Evolutionary conservation across 164 flowering plant species (phyloP), one percentile per base, ranked within the genome.

Genomic region (Berberis thunbergii): DNA sequence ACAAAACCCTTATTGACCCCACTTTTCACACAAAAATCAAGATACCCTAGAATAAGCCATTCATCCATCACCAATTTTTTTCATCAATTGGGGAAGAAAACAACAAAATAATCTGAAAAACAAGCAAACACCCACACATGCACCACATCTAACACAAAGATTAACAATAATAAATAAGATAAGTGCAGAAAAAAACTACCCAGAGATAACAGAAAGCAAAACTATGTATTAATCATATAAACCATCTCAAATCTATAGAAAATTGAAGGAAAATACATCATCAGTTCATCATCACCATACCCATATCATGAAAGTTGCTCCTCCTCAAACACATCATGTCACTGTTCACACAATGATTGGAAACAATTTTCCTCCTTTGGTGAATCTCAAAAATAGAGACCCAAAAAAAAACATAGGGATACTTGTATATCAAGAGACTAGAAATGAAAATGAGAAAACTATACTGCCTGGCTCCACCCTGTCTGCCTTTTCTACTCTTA

Each of bases 391-490:
- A 52, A 57, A 57, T 6, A 40, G 11, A 57, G 10, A 58, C 4
- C 9, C n/a, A 26, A 50, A 59, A 38, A 43, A 57, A 59, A 41
- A 59, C 11, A 43, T 52, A 26, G 54, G 11, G 10, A 3, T 52
- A 10, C 3, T 11, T 52, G 54, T 52, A 10, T 2, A 52, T 52
- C n/a, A n/a, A 58, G 11, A 8, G 5, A 26, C 39, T 12, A 4
- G 53, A 41, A 12, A 50, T 49, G 7, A 54, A 43, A 61, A 46
- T 11, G 10, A 59, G 56, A 69, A 60, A 74, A 60, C 68, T 67
- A 66, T 66, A 70, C 71, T 83, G 87, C 87, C 87, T 83, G 90
- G 90, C 90, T 85, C 81, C 83, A 80, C 75, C 86, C 87, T 85
- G 87, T 83, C 73, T 85, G 90, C 87, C 90, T 69, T 73, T 77